phyloP scores from a whole-genome alignment of 192 early-diverging fungal genomes.

The Phlyctochytrium arcticum region DNA sequence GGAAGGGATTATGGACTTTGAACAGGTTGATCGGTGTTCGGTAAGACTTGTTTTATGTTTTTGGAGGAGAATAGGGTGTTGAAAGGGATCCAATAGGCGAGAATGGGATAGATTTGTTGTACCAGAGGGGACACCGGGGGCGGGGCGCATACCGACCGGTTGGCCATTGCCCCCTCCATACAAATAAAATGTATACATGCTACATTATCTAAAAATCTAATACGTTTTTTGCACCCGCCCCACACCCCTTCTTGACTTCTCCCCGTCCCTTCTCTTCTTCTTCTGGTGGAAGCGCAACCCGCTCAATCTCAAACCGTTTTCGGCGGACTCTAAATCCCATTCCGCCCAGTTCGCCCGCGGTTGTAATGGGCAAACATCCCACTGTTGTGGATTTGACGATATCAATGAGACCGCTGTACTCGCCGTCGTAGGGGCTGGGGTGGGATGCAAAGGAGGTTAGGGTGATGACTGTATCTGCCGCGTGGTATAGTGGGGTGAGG shows the following conservation, averaged over 20 bases:
- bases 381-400: constrained; percentile 76
- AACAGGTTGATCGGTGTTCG: not conserved
- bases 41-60: not conserved
- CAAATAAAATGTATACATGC: too few relatives aligned
- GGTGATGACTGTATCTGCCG: constrained; percentile 81
- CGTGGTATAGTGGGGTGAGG: constrained; percentile 56
- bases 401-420: constrained; percentile 87
- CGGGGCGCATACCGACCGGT: not conserved
- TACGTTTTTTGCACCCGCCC: not conserved
- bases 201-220: not conserved
- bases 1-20: not conserved
- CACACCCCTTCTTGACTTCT: not conserved
- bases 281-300: constrained; percentile 93
- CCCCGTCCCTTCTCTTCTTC: constrained; percentile 55
- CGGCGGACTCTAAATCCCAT: constrained; percentile 84
- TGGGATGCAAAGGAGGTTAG: constrained; percentile 90
- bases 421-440: constrained; percentile 55
- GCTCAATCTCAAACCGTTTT: constrained; percentile 89
- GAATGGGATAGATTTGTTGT: not conserved
- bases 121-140: not conserved
- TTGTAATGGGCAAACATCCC: constrained; percentile 73
- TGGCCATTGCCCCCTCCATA: too few relatives aligned
- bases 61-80: not conserved
- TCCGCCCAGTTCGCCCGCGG: constrained; percentile 40
- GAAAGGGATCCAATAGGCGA: not conserved